Conservation (phyloP, 108 stramenopile species). For the Fragilaria crotonensis region DNA sequence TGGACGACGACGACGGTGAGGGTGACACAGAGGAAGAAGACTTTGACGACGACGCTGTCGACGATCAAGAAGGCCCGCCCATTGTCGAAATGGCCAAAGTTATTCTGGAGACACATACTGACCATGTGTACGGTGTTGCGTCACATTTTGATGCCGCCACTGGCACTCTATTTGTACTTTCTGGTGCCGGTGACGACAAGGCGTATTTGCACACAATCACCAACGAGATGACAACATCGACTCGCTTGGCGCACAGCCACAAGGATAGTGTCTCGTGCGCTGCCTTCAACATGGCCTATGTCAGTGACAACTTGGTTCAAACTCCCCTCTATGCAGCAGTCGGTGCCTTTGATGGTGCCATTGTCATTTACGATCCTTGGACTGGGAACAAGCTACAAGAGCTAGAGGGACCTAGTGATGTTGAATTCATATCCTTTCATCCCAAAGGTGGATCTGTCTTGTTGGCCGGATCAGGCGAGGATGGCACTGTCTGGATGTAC, state of each 20-base stretch:
- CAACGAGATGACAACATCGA: slow-evolving; percentile 10
- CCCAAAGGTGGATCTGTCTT: slow-evolving; percentile 86
- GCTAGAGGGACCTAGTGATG: slow-evolving; percentile 93
- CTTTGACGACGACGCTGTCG: background rate
- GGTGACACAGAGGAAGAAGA: slow-evolving; percentile 2
- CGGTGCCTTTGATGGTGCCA: slow-evolving; percentile 81
- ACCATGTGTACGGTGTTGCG: slow-evolving; percentile 60
- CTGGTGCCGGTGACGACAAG: slow-evolving; percentile 92
- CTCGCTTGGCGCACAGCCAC: slow-evolving; percentile 51
- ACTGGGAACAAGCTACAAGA: slow-evolving; percentile 42
- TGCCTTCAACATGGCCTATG: slow-evolving; percentile 64
- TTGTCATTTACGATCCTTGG: slow-evolving; percentile 69
- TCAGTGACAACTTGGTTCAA: slow-evolving; percentile 30
- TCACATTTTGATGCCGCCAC: slow-evolving; percentile 40
- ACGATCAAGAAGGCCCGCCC: background rate
- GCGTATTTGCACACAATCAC: slow-evolving; percentile 66
- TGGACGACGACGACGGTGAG: slow-evolving; percentile 64
- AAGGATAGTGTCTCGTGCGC: slow-evolving; percentile 84
- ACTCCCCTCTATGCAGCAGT: slow-evolving; percentile 56
- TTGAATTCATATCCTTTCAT: slow-evolving; percentile 93
- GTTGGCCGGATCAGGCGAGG: slow-evolving; percentile 81
- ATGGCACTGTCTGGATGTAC: slow-evolving; percentile 97
- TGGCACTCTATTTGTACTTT: slow-evolving; percentile 42
- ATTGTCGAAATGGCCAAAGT: slow-evolving; percentile 36
- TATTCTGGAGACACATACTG: slow-evolving; percentile 48